Conservation (phyloP, 1,284 basidiomycete genomes). For the Pseudozyma tsukubaensis region DNA sequence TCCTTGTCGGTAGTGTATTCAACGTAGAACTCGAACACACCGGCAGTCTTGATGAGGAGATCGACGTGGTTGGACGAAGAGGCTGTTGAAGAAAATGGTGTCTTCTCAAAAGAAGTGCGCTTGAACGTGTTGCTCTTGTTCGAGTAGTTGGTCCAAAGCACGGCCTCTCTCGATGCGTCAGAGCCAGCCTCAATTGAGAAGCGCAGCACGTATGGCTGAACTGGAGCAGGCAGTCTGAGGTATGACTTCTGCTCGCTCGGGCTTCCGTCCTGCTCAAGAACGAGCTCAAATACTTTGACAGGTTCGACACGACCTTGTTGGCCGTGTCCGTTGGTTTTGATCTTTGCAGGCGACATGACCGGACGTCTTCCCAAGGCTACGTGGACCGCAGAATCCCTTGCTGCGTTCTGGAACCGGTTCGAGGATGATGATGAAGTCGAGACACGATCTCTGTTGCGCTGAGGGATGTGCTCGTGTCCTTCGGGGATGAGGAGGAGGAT, state of each 20-base stretch:
- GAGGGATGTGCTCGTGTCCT: too few species aligned
- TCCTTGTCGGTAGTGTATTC: constrained; percentile 51
- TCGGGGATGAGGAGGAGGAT: too few species aligned
- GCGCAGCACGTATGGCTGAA: constrained; percentile 58
- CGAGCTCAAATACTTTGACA: constrained; percentile 55
- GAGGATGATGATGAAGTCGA: too few species aligned
- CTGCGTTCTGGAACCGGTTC: neutral
- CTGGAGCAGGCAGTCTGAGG: constrained; percentile 58
- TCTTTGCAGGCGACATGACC: constrained; percentile 29
- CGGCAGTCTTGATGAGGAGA: constrained; percentile 49
- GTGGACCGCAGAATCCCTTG: neutral
- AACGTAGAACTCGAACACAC: constrained; percentile 64
- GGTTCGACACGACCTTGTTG: constrained; percentile 15
- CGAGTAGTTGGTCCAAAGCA: constrained; percentile 60
- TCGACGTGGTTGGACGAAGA: constrained; percentile 46
- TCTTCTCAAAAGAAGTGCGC: constrained; percentile 79
- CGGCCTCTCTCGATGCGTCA: constrained; percentile 49
- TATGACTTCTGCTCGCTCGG: constrained; percentile 54
- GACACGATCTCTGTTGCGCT: too few species aligned
- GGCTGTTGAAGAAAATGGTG: constrained; percentile 22
- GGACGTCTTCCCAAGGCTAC: constrained; percentile 14
- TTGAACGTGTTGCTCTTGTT: constrained; percentile 77
- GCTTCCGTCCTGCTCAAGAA: constrained; percentile 60
- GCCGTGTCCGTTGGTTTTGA: constrained; percentile 29
- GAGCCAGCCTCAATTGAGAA: constrained; percentile 60